Conservation (phyloP, 2,329 filamentous ascomycete genomes). For the Fusarium temperatum region DNA sequence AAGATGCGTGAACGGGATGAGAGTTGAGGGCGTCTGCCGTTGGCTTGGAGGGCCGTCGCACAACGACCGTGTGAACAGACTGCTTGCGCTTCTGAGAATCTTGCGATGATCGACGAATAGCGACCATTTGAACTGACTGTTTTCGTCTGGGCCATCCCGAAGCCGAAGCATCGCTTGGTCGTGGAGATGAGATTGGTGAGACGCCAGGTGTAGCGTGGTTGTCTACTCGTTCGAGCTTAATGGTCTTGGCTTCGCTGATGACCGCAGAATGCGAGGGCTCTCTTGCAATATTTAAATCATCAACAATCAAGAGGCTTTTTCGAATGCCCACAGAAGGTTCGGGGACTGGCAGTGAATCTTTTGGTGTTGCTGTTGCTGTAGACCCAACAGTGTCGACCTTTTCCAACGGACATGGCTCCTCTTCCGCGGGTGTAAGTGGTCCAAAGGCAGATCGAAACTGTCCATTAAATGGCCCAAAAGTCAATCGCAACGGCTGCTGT, state of each 20-base stretch:
- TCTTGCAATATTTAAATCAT: slow-evolving; percentile 15
- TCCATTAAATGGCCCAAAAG: slow-evolving; percentile 20
- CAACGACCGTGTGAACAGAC: slow-evolving; percentile 13
- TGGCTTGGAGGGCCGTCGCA: slow-evolving; percentile 29
- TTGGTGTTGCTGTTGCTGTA: background rate
- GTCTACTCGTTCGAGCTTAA: slow-evolving; percentile 32
- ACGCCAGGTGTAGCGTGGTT: slow-evolving; percentile 19
- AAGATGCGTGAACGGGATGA: slow-evolving; percentile 21
- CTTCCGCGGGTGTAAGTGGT: slow-evolving; percentile 28
- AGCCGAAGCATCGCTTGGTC: slow-evolving; percentile 1
- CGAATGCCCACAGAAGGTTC: slow-evolving; percentile 5
- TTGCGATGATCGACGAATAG: slow-evolving; percentile 18
- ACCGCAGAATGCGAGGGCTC: slow-evolving; percentile 23
- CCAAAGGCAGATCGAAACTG: slow-evolving; percentile 13
- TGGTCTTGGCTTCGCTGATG: slow-evolving; percentile 32
- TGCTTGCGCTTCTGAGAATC: slow-evolving; percentile 24
- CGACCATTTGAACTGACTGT: slow-evolving; percentile 25
- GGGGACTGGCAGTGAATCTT: background rate
- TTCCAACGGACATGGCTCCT: slow-evolving; percentile 14
- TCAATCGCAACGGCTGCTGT: slow-evolving; percentile 22
- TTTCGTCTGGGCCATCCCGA: slow-evolving; percentile 18
- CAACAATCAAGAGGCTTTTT: slow-evolving; percentile 8
- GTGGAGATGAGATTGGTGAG: slow-evolving; percentile 27
- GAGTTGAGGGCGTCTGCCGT: slow-evolving; percentile 31
- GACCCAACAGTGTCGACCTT: background rate